Evolutionary conservation across 2,329 filamentous ascomycete species (phyloP), one percentile per base, ranked within the genome.

Genomic region (Laburnicola sp.): DNA sequence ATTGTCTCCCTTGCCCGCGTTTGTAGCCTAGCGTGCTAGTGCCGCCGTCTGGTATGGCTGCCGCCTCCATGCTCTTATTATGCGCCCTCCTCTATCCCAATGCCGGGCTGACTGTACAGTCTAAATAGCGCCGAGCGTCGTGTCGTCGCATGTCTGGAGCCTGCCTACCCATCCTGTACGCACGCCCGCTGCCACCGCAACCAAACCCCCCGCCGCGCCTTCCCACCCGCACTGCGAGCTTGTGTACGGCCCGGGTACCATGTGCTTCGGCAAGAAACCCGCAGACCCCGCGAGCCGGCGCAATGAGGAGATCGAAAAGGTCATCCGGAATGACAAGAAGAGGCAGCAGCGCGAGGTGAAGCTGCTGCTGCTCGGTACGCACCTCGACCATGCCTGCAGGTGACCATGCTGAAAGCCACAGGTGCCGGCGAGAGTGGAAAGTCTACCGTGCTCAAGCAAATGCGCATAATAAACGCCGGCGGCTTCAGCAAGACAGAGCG

Each of bases 401-500:
- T 32, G 44, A 48, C 32, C n/a, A 34, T 9, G 43, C 43, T 45
- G 43, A 45, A 25, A 4, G 25, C 34, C 58, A 58, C 63, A 97
- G 92, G 93, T 74, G 93, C 93, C 65, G 93, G 93, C 70, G 93
- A 97, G 76, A 94, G 88, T 52, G 90, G 93, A 60, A 97, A 97
- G 76, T 97, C 93, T 6, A 97, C 93, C 1, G 92, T 97, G 53
- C 84, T 97, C 60, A 97, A 97, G 79, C 93, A 97, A 80, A 97
- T 99, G 94, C 93, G 93, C 74, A 86, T 99, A 74, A 97, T 99
- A 64, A 94, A 97, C 73, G 86, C 91, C 10, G 86, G 91, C 73
- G 93, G 94, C 44, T 97, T 97, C 77, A 90, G 86, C 68, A 88
- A 89, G 66, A 86, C 84, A 58, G 94, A 97, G 74, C 89, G 91